These are phyloP conservation scores for Zasmidium cellare DNA, from an alignment of 2,329 filamentous ascomycete genomes.

Conservation along the genomic window DNA sequence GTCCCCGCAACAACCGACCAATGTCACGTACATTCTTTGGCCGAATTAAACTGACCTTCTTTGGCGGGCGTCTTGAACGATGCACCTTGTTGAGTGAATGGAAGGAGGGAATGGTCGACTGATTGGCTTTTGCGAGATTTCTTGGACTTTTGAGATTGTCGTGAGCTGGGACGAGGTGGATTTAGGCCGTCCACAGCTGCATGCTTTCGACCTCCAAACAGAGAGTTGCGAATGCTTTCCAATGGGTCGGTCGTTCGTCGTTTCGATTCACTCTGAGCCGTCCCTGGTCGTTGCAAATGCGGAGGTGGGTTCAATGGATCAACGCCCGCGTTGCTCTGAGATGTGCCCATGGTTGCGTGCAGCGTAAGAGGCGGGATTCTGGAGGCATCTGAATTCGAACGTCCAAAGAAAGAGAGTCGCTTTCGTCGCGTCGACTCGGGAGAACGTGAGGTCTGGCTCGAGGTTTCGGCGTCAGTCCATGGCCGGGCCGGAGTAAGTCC, in stretches of 20 bases:
- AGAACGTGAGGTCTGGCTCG: conserved; percentile 11
- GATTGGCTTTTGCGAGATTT: conserved; percentile 5
- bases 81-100: conserved; percentile 5
- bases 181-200: conserved; percentile 6
- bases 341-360: conserved; percentile 13
- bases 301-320: conserved; percentile 8
- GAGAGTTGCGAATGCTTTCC: conserved; percentile 27
- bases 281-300: conserved; percentile 16
- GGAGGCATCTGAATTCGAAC: conserved; percentile 23
- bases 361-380: conserved; percentile 13
- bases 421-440: conserved; percentile 23
- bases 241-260: conserved; percentile 25
- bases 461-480: conserved; percentile 11
- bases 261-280: conserved; percentile 15
- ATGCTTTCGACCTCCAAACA: conserved; percentile 22
- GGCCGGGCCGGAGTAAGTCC: conserved; percentile 10
- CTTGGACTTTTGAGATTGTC: not conserved
- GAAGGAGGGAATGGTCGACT: conserved; percentile 5
- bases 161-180: conserved; percentile 16
- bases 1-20: not conserved
- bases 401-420: conserved; percentile 29
- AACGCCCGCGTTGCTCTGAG: not conserved
- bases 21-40: conserved; percentile 3
- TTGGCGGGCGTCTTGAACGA: not conserved
- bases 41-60: conserved; percentile 12